Conservation (phyloP, 2,329 filamentous ascomycete species). For the Immersiporthe knoxdaviesiana region DNA sequence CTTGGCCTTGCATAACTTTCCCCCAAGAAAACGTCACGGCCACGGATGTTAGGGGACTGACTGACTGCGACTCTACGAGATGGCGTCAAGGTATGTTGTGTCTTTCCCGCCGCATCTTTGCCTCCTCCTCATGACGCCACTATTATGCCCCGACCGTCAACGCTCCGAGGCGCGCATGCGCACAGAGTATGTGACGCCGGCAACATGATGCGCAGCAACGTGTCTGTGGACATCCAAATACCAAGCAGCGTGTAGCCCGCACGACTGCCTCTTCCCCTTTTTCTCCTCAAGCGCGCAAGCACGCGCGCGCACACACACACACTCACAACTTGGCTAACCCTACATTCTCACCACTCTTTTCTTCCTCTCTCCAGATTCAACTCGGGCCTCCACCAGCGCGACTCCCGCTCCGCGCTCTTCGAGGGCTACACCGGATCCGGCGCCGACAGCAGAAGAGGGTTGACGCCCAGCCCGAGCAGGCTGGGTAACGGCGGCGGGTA, state of each 20-base stretch:
- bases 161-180: neutral
- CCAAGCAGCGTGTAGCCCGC: neutral
- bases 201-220: neutral
- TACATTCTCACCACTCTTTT: neutral
- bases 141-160: neutral
- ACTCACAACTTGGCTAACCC: neutral
- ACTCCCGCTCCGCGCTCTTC: constrained; percentile 74
- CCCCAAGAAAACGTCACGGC: neutral
- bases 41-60: constrained; percentile 24
- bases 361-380: constrained; percentile 20
- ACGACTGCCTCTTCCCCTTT: neutral
- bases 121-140: neutral
- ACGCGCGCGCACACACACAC: neutral
- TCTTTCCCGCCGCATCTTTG: neutral
- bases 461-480: constrained; percentile 50
- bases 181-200: no score
- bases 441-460: constrained; percentile 45
- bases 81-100: constrained; percentile 37
- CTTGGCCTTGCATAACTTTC: neutral
- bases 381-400: constrained; percentile 73
- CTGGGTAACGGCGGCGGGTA: constrained; percentile 53
- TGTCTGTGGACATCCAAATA: neutral
- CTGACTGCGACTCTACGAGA: constrained; percentile 11
- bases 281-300: neutral
- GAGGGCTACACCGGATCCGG: constrained; percentile 69